Evolutionary conservation across 2,329 filamentous ascomycete genomes (phyloP), one percentile per base, ranked within the genome.

Genomic region (Ophiostoma ulmi): DNA sequence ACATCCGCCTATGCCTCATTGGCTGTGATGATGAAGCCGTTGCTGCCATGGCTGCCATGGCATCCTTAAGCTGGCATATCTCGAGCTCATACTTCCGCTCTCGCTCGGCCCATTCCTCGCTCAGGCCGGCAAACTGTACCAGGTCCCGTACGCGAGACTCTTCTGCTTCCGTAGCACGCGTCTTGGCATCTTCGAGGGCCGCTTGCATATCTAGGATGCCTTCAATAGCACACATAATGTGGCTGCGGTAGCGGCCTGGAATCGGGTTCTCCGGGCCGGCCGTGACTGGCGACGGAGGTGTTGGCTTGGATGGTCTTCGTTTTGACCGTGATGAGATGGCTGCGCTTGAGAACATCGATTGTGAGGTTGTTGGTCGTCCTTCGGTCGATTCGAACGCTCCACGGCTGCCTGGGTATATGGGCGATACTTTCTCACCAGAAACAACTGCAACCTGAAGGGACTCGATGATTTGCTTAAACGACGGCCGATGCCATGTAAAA

Each of bases 391-490:
- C 36, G 36, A 11, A 5, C 20, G 36, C 35, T n/a, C 36, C 20
- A 11, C 14, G 14, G n/a, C 63, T 36, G 3, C 17, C 63, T 6
- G 35, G 35, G n/a, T 64, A 64, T 17, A n/a, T 35, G 22, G 66
- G 31, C 22, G 31, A 44, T 10, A 69, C 67, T 0, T 69, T 67
- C 10, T 77, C 75, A 65, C 76, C 78, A 31, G 77, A 78, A 79
- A 84, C 82, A 74, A 84, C 77, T 10, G 74, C 75, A 5, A 79
- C 78, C 63, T 81, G 80, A n/a, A 85, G 75, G 0, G 79, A 75
- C 72, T 84, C 83, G 20, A 80, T 78, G 76, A 84, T 80, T 74
- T 82, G 81, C 58, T 81, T 76, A 48, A 83, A 69, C 8, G 78
- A 81, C 7, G 82, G 82, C n/a, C 79, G 81, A 68, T 81, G 78